A percentile compares a stretch with the other conserved stretches of the same genome.
phyloP scores from a whole-genome alignment of 805 yeast genomes.

The Saturnispora ahearnii region DNA sequence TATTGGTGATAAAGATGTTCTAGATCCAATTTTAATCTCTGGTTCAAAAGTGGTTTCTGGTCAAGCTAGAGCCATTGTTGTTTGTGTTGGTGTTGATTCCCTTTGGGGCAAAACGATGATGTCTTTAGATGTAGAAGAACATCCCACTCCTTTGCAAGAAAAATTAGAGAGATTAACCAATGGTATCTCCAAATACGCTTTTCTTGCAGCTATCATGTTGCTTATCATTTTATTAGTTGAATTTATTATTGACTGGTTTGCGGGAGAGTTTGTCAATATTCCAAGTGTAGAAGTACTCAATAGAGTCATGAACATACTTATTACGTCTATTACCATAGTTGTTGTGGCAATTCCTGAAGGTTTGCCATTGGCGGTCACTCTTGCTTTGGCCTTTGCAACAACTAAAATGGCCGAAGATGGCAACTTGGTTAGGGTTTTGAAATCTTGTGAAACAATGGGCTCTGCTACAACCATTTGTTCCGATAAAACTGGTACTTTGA shows the following conservation, averaged over 20 bases:
- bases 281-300: slow-evolving; percentile 73
- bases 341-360: slow-evolving; percentile 99
- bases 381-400: slow-evolving; percentile 95
- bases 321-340: slow-evolving; percentile 83
- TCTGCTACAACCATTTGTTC: slow-evolving; percentile 96
- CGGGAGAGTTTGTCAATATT: slow-evolving; percentile 28
- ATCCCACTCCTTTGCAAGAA: slow-evolving; percentile 81
- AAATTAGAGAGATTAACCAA: slow-evolving; percentile 78
- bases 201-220: slow-evolving; percentile 72
- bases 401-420: slow-evolving; percentile 97
- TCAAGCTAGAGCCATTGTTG: slow-evolving; percentile 73
- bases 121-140: slow-evolving; percentile 73
- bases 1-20: slow-evolving; percentile 34
- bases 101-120: slow-evolving; percentile 88
- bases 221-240: slow-evolving; percentile 73
- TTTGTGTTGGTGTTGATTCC: slow-evolving; percentile 86
- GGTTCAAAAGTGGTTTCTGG: slow-evolving; percentile 88
- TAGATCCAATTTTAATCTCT: slow-evolving; percentile 82
- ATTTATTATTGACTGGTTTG: slow-evolving; percentile 29
- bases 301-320: slow-evolving; percentile 72
- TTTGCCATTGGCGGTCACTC: slow-evolving; percentile 91
- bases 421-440: slow-evolving; percentile 86
- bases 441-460: slow-evolving; percentile 98
- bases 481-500: slow-evolving; percentile 94
- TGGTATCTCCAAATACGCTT: slow-evolving; percentile 92